Evolutionary conservation across 2,329 filamentous ascomycete genomes (phyloP).

Genomic region (Colletotrichum tropicale): DNA sequence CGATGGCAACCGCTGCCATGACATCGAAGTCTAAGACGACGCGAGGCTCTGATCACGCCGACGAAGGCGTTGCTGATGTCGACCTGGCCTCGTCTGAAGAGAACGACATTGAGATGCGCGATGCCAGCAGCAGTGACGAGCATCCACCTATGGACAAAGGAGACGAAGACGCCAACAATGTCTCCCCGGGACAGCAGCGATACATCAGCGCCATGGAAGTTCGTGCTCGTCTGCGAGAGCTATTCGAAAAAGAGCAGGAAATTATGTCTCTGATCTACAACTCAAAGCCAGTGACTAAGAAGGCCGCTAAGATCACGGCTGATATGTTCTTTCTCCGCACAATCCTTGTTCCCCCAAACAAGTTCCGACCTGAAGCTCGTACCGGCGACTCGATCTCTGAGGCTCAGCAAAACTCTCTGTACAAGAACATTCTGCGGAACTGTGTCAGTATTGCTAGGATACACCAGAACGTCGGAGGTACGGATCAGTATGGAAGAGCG

Average conservation of each 20-base stretch:
- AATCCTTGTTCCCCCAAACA: constrained; percentile 89
- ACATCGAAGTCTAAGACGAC: constrained; percentile 31
- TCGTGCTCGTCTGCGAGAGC: constrained; percentile 73
- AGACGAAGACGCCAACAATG: constrained; percentile 34
- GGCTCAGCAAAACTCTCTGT: constrained; percentile 84
- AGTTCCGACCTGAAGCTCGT: constrained; percentile 84
- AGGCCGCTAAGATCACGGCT: constrained; percentile 63
- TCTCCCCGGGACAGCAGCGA: constrained; percentile 57
- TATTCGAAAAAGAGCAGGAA: constrained; percentile 89
- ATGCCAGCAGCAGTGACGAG: constrained; percentile 50
- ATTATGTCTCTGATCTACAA: constrained; percentile 86
- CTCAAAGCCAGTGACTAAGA: constrained; percentile 68
- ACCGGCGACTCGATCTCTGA: constrained; percentile 85
- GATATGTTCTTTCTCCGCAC: constrained; percentile 95
- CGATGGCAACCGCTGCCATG: constrained; percentile 53
- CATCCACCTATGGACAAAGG: constrained; percentile 47
- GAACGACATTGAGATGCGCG: constrained; percentile 44
- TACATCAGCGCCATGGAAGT: constrained; percentile 88
- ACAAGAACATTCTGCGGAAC: constrained; percentile 81
- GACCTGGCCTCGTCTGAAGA: constrained; percentile 53
- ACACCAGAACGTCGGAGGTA: constrained; percentile 48
- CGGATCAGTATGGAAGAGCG: constrained; percentile 47
- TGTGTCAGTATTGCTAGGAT: constrained; percentile 78
- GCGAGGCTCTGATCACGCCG: constrained; percentile 47
- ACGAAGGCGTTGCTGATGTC: constrained; percentile 75